Percentiles rank a stretch among this genome's conserved stretches.
These are phyloP conservation scores for Marasmius sp. DNA, from an alignment of 1,284 basidiomycete genomes.

Conservation along the genomic window DNA sequence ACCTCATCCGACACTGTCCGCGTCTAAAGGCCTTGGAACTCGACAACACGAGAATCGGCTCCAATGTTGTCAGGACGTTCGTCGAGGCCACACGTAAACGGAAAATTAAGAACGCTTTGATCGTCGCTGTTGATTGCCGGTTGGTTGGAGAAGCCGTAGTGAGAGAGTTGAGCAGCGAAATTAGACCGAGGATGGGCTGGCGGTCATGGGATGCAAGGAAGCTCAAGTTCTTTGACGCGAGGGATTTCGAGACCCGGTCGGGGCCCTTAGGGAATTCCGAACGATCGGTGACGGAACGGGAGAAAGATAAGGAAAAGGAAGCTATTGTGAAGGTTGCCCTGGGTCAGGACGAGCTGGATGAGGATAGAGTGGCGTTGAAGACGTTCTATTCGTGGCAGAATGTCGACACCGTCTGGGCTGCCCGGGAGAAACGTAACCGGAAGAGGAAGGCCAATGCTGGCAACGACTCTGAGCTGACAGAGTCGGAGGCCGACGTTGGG, in stretches of 20 bases:
- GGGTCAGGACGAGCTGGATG: slow-evolving; percentile 77
- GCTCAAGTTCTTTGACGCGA: slow-evolving; percentile 64
- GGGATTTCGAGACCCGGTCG: slow-evolving; percentile 40
- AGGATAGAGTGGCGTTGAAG: slow-evolving; percentile 73
- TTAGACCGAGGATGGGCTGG: slow-evolving; percentile 73
- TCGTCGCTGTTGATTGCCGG: slow-evolving; percentile 79
- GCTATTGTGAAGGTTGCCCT: slow-evolving; percentile 10
- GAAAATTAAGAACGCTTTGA: slow-evolving; percentile 46
- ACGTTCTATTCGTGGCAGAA: slow-evolving; percentile 87
- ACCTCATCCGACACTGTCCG: slow-evolving; percentile 65
- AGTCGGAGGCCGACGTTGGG: slow-evolving; percentile 13
- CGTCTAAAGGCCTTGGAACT: slow-evolving; percentile 69
- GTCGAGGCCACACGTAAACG: slow-evolving; percentile 53
- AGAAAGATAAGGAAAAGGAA: slow-evolving; percentile 11
- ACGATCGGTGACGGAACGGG: not conserved
- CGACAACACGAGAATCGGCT: slow-evolving; percentile 76
- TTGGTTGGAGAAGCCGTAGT: slow-evolving; percentile 61
- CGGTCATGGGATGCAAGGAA: slow-evolving; percentile 65
- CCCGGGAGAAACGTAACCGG: slow-evolving; percentile 61
- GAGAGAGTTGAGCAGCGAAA: slow-evolving; percentile 53
- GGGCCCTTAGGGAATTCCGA: not conserved
- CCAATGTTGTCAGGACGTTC: slow-evolving; percentile 67
- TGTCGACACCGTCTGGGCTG: slow-evolving; percentile 68
- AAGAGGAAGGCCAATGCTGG: slow-evolving; percentile 37
- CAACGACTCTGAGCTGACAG: slow-evolving; percentile 13